Evolutionary conservation across 768 basidiomycete species (phyloP).

Genomic region (Tulasnella sp.): DNA sequence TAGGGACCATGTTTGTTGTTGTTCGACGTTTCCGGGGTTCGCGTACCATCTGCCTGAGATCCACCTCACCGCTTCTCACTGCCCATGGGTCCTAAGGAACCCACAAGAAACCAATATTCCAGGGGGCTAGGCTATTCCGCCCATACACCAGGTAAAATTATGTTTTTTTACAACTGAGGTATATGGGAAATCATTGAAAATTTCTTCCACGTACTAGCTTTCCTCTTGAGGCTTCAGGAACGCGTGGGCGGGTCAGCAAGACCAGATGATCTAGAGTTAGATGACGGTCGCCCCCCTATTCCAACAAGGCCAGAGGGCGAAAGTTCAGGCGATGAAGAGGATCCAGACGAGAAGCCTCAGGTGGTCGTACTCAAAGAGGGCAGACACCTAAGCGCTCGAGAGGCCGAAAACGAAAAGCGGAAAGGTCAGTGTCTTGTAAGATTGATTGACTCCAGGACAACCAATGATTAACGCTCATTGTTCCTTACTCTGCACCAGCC

Average conservation of each 20-base stretch:
- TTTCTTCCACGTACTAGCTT: not conserved
- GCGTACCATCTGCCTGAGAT: too few relatives aligned
- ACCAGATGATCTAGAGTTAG: not conserved
- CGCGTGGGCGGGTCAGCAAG: conserved; percentile 1
- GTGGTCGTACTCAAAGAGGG: conserved; percentile 81
- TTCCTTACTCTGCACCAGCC: conserved; percentile 3
- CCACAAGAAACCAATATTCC: too few relatives aligned
- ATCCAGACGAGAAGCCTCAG: conserved; percentile 76
- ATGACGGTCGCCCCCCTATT: conserved; percentile 10
- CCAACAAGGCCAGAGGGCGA: conserved; percentile 11
- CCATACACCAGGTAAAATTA: too few relatives aligned
- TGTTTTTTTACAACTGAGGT: too few relatives aligned
- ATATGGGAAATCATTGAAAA: too few relatives aligned
- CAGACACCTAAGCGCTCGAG: conserved; percentile 67
- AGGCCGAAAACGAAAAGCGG: conserved; percentile 64
- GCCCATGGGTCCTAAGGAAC: too few relatives aligned
- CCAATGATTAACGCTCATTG: not conserved
- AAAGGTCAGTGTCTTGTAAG: conserved; percentile 38
- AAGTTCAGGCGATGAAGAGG: conserved; percentile 44
- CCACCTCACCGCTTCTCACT: too few relatives aligned
- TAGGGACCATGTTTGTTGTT: too few relatives aligned
- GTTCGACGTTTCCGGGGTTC: too few relatives aligned
- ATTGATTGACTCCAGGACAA: not conserved
- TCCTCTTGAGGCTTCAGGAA: conserved; percentile 1
- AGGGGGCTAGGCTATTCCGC: too few relatives aligned